These are phyloP conservation scores for Hypoxylon cercidicola DNA, from an alignment of 495 filamentous ascomycete genomes.

Conservation along the genomic window DNA sequence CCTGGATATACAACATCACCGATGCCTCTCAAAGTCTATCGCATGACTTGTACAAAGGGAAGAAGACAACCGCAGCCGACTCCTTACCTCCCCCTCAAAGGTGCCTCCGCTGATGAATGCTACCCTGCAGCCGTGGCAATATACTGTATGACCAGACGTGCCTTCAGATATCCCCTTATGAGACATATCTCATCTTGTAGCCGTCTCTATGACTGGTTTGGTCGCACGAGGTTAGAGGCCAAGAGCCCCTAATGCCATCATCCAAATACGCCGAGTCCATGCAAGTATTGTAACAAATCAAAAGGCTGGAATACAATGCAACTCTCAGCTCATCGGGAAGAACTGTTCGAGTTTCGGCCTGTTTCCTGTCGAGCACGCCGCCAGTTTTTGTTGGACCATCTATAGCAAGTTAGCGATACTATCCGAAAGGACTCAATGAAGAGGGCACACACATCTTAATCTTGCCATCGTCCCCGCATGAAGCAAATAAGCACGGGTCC, in stretches of 20 bases:
- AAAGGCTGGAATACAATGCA: slow-evolving; percentile 17
- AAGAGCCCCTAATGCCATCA: slow-evolving; percentile 33
- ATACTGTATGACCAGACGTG: slow-evolving; percentile 13
- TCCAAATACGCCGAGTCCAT: slow-evolving; percentile 45
- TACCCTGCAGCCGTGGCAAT: slow-evolving; percentile 25
- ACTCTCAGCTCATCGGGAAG: slow-evolving; percentile 3
- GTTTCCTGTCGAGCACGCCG: slow-evolving; percentile 19
- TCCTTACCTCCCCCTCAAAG: slow-evolving; percentile 3
- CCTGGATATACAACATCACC: slow-evolving; percentile 37
- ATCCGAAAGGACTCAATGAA: background rate
- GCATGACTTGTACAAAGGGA: slow-evolving; percentile 10
- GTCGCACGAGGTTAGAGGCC: slow-evolving; percentile 11
- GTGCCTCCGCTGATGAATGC: slow-evolving; percentile 14
- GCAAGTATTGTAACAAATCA: slow-evolving; percentile 38
- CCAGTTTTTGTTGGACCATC: slow-evolving; percentile 47
- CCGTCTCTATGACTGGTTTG: slow-evolving; percentile 1
- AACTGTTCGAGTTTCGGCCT: slow-evolving; percentile 21
- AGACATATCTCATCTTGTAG: background rate
- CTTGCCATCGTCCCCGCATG: slow-evolving; percentile 86
- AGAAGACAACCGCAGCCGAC: slow-evolving; percentile 10
- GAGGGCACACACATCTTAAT: slow-evolving; percentile 79
- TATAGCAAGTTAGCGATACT: slow-evolving; percentile 27
- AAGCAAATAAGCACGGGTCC: slow-evolving; percentile 86
- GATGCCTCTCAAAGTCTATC: slow-evolving; percentile 25
- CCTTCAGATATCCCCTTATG: slow-evolving; percentile 2